Percentiles rank a stretch among this genome's conserved stretches.
Evolutionary conservation across 2,329 filamentous ascomycete genomes (phyloP).

Genomic region (Alternaria metachromatica): DNA sequence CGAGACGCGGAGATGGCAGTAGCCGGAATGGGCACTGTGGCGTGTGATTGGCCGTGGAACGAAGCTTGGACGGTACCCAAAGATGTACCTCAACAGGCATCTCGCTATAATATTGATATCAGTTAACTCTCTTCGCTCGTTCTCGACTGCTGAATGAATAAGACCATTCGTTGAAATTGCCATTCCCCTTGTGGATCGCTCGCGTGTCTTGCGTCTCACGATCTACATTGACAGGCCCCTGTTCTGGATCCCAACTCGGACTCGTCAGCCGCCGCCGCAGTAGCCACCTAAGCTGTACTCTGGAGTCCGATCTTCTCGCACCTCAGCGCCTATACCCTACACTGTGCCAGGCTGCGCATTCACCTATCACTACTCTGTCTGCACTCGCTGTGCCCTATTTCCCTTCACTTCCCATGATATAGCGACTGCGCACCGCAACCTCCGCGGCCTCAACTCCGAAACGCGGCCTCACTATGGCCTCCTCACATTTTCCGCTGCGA

Average conservation of each 20-base stretch:
- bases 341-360: background rate
- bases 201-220: conserved; percentile 6
- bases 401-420: conserved; percentile 40
- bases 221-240: conserved; percentile 1
- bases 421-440: conserved; percentile 36
- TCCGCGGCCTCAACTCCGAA: conserved; percentile 23
- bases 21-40: conserved; percentile 12
- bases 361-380: background rate
- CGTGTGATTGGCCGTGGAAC: conserved; percentile 27
- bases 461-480: conserved; percentile 30
- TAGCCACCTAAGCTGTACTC: conserved; percentile 33
- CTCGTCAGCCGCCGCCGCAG: conserved; percentile 38
- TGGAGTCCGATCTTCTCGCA: conserved; percentile 18
- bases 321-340: conserved; percentile 9
- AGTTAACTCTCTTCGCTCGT: background rate
- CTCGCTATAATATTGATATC: background rate
- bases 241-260: conserved; percentile 20
- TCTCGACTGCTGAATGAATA: background rate
- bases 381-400: background rate
- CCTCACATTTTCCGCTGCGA: conserved; percentile 34
- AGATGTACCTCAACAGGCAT: conserved; percentile 14
- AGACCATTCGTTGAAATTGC: background rate
- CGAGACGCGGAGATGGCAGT: conserved; percentile 32
- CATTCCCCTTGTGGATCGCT: conserved; percentile 7
- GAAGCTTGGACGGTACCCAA: conserved; percentile 18